A percentile compares a stretch with the other conserved stretches of the same genome.
These are phyloP conservation scores for Salix suchowensis DNA, from an alignment of 345 rosid species.

Conservation along the genomic window DNA sequence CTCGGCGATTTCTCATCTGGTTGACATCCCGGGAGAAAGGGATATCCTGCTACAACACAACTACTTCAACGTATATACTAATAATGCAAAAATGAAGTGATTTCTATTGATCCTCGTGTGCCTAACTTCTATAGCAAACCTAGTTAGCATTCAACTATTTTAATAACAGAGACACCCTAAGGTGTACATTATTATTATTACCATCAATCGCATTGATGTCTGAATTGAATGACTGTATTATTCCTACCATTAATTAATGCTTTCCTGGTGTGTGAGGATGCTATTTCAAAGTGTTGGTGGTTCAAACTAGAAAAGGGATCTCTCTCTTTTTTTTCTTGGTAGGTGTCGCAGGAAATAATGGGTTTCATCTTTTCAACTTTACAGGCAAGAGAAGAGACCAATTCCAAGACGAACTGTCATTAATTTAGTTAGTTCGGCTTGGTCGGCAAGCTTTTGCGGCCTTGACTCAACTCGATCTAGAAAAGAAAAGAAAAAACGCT, in stretches of 20 bases:
- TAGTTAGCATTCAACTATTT: constrained; percentile 18
- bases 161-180: not conserved
- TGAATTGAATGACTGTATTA: too few species aligned
- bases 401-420: not conserved
- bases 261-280: not conserved
- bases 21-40: constrained; percentile 43
- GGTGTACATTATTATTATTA: not conserved
- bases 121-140: constrained; percentile 16
- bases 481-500: not conserved
- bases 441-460: constrained; percentile 14
- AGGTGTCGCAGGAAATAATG: not conserved
- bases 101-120: not conserved
- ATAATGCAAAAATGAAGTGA: not conserved
- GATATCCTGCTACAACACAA: constrained; percentile 39
- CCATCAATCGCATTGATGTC: not conserved
- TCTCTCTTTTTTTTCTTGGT: not conserved
- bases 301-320: too few species aligned
- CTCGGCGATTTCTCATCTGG: constrained; percentile 56
- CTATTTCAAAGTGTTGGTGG: too few species aligned
- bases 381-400: not conserved
- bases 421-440: constrained; percentile 1
- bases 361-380: not conserved
- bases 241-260: not conserved
- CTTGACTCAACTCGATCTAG: constrained; percentile 6
- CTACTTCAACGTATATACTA: not conserved